These are phyloP conservation scores for Cladorrhinum samala DNA, from an alignment of 495 filamentous ascomycete species.

Conservation along the genomic window DNA sequence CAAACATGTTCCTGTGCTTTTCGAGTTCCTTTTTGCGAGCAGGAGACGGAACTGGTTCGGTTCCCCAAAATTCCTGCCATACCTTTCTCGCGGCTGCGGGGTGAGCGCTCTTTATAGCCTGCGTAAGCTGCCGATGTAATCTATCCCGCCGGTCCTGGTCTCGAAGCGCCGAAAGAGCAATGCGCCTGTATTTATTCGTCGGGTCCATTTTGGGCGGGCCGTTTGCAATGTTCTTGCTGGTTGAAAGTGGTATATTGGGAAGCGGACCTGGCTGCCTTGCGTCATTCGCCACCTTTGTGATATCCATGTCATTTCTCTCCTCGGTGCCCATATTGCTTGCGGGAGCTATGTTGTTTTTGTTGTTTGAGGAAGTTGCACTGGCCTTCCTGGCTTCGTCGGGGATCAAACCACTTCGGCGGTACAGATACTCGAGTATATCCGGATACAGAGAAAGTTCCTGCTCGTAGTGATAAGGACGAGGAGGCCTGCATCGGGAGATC, in stretches of 20 bases:
- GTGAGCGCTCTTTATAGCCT: constrained; percentile 15
- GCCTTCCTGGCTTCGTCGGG: too few species aligned
- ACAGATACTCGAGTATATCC: constrained; percentile 9
- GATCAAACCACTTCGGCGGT: too few species aligned
- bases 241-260: too few species aligned
- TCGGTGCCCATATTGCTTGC: neutral
- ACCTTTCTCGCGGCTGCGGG: constrained; percentile 15
- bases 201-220: neutral
- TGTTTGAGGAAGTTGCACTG: too few species aligned
- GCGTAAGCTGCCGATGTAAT: constrained; percentile 13
- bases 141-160: too few species aligned
- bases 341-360: too few species aligned
- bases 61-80: constrained; percentile 31
- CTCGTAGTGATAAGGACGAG: constrained; percentile 5
- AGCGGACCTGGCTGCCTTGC: neutral
- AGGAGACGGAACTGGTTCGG: constrained; percentile 15
- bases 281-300: neutral
- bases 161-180: too few species aligned
- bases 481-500: constrained; percentile 4
- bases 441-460: constrained; percentile 4
- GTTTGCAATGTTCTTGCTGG: too few species aligned
- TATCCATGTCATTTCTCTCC: neutral
- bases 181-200: neutral
- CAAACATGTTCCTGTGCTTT: constrained; percentile 37
- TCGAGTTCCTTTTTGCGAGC: constrained; percentile 13